Conservation (phyloP, 768 basidiomycete species). For the Gymnopilus dilepis region DNA sequence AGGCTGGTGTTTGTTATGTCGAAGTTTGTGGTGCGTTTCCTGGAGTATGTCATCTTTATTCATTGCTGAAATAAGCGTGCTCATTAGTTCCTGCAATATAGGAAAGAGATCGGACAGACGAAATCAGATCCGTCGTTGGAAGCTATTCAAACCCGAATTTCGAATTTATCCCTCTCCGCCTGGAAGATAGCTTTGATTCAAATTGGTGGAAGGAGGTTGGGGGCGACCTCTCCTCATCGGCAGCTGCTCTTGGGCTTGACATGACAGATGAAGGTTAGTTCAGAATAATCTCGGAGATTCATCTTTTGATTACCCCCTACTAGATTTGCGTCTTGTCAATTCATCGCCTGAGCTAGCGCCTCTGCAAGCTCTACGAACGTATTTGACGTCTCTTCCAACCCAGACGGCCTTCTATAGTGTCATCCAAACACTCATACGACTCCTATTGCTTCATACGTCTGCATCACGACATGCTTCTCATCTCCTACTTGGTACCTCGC, state of each 20-base stretch:
- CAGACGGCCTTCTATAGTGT: slow-evolving; percentile 69
- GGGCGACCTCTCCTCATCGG: slow-evolving; percentile 19
- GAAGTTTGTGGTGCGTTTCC: slow-evolving; percentile 67
- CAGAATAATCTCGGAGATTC: neutral
- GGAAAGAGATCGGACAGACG: slow-evolving; percentile 61
- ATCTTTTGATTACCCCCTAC: slow-evolving; percentile 1
- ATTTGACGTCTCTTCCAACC: slow-evolving; percentile 73
- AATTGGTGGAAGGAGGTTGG: slow-evolving; percentile 66
- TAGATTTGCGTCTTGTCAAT: slow-evolving; percentile 38
- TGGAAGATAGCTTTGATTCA: slow-evolving; percentile 78
- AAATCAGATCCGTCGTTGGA: slow-evolving; percentile 50
- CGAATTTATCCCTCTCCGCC: slow-evolving; percentile 63
- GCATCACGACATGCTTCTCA: slow-evolving; percentile 66
- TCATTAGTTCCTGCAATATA: slow-evolving; percentile 31
- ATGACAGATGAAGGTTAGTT: slow-evolving; percentile 56
- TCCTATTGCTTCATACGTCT: slow-evolving; percentile 76
- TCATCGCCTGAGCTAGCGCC: slow-evolving; percentile 34
- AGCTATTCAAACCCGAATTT: slow-evolving; percentile 44
- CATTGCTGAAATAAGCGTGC: slow-evolving; percentile 18
- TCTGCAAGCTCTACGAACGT: slow-evolving; percentile 44
- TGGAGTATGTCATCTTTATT: slow-evolving; percentile 49
- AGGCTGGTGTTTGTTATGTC: slow-evolving; percentile 69
- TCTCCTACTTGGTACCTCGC: slow-evolving; percentile 75
- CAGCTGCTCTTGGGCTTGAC: slow-evolving; percentile 45
- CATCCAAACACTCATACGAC: slow-evolving; percentile 61